Evolutionary conservation across 2,329 filamentous ascomycete genomes (phyloP).

Genomic region (Alternaria triticina): DNA sequence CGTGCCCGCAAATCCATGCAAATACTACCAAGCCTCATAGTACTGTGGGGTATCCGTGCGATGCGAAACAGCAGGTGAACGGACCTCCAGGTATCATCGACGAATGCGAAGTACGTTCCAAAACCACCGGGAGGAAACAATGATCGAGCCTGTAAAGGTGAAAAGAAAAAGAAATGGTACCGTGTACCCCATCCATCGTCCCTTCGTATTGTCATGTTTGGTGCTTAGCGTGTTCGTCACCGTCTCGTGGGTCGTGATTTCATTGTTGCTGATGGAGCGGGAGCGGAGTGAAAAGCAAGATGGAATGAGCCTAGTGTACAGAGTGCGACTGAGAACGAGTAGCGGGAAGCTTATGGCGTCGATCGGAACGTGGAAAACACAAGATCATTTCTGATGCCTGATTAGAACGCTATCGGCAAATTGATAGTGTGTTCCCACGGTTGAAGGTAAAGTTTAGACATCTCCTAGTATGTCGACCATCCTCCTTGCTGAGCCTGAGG

Average conservation of each 20-base stretch:
- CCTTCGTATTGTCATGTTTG: conserved; percentile 20
- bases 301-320: conserved; percentile 33
- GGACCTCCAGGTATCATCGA: conserved; percentile 26
- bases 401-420: background rate
- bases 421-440: background rate
- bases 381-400: background rate
- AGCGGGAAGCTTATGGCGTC: background rate
- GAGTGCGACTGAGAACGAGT: conserved; percentile 28
- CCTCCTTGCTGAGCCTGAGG: conserved; percentile 50
- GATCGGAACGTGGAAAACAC: background rate
- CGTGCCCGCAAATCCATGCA: conserved; percentile 36
- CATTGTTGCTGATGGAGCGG: conserved; percentile 18
- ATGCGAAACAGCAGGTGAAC: conserved; percentile 25
- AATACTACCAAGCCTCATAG: conserved; percentile 31
- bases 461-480: conserved; percentile 46
- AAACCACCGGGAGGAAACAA: conserved; percentile 12
- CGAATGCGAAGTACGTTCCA: conserved; percentile 27
- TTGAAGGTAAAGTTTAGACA: background rate
- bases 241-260: conserved; percentile 32
- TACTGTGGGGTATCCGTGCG: conserved; percentile 20
- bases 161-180: conserved; percentile 11
- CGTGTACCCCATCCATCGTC: conserved; percentile 14
- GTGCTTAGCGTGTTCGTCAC: conserved; percentile 18
- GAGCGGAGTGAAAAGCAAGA: conserved; percentile 11
- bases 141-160: conserved; percentile 10